phyloP scores from a whole-genome alignment of 1,284 basidiomycete species.

The Caloboletus firmus region DNA sequence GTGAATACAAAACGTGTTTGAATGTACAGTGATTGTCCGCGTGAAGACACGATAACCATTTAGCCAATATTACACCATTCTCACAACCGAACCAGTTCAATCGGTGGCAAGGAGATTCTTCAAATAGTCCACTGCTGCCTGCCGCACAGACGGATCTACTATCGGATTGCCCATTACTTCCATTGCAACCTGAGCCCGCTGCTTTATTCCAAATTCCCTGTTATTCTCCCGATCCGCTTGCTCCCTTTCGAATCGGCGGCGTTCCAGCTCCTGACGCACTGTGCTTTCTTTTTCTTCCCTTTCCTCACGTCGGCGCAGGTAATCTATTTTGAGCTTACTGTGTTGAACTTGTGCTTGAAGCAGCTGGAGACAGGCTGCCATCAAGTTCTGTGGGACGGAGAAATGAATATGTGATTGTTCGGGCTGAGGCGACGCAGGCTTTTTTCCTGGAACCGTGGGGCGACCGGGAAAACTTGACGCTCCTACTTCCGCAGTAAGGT shows the following conservation, averaged over 20 bases:
- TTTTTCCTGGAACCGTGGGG: slow-evolving; percentile 25
- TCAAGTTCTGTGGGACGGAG: slow-evolving; percentile 54
- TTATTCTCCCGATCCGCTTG: slow-evolving; percentile 51
- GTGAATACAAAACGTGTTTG: slow-evolving; percentile 9
- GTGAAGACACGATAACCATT: slow-evolving; percentile 2
- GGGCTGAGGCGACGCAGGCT: slow-evolving; percentile 21
- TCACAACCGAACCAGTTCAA: slow-evolving; percentile 28
- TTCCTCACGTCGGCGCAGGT: slow-evolving; percentile 60
- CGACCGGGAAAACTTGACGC: slow-evolving; percentile 24
- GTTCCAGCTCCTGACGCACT: slow-evolving; percentile 49
- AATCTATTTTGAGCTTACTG: slow-evolving; percentile 61
- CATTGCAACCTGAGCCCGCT: slow-evolving; percentile 63
- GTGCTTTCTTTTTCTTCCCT: slow-evolving; percentile 57
- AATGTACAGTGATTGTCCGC: slow-evolving; percentile 15
- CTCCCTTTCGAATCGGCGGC: slow-evolving; percentile 48
- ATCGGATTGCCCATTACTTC: slow-evolving; percentile 55
- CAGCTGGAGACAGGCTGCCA: slow-evolving; percentile 56
- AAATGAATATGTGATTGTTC: slow-evolving; percentile 48
- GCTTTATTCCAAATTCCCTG: slow-evolving; percentile 53
- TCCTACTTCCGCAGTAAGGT: slow-evolving; percentile 17
- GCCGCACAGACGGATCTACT: slow-evolving; percentile 57
- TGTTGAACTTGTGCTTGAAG: slow-evolving; percentile 58
- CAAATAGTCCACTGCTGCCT: slow-evolving; percentile 66
- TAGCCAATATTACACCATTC: slow-evolving; percentile 6
- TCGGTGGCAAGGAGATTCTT: slow-evolving; percentile 53